Conservation (phyloP, 805 yeast species). For the Yarrowia alimentaria region DNA sequence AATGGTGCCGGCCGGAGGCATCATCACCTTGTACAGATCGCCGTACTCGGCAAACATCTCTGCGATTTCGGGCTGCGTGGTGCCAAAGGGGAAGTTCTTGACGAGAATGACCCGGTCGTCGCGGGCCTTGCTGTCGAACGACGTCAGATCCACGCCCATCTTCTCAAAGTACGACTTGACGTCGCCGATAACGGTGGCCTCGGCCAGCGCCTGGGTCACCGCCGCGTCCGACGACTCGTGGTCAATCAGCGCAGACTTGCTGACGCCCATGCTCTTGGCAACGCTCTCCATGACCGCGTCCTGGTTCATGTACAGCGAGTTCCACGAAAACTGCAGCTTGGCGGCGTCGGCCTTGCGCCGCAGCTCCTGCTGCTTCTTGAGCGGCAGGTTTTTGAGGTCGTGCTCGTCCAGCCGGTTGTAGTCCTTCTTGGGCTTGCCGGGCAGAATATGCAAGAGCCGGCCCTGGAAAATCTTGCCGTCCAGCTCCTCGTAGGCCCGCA, state of each 20-base stretch:
- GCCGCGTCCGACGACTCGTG: conserved; percentile 85
- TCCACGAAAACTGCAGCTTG: conserved; percentile 90
- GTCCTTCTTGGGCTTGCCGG: conserved; percentile 78
- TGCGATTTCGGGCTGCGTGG: conserved; percentile 73
- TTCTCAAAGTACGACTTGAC: conserved; percentile 83
- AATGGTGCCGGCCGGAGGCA: conserved; percentile 97
- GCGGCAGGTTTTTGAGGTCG: conserved; percentile 84
- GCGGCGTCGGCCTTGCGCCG: conserved; percentile 82
- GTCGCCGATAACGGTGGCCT: conserved; percentile 90
- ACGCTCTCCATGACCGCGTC: conserved; percentile 92
- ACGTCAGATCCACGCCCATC: conserved; percentile 78
- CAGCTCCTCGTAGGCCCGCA: conserved; percentile 64
- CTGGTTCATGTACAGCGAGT: conserved; percentile 81
- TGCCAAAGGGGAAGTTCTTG: conserved; percentile 89
- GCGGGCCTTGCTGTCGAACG: conserved; percentile 61
- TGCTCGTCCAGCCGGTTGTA: conserved; percentile 79
- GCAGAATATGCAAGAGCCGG: conserved; percentile 81
- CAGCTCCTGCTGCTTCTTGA: conserved; percentile 85
- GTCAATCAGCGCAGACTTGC: conserved; percentile 80
- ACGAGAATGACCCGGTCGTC: conserved; percentile 80
- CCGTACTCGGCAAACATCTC: conserved; percentile 82
- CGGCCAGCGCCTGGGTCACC: conserved; percentile 95
- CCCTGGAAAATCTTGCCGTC: conserved; percentile 95
- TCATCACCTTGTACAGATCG: conserved; percentile 69
- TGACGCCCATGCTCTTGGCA: conserved; percentile 77